Evolutionary conservation across 2,329 filamentous ascomycete genomes (phyloP).

Genomic region (Corinectria fuckeliana): DNA sequence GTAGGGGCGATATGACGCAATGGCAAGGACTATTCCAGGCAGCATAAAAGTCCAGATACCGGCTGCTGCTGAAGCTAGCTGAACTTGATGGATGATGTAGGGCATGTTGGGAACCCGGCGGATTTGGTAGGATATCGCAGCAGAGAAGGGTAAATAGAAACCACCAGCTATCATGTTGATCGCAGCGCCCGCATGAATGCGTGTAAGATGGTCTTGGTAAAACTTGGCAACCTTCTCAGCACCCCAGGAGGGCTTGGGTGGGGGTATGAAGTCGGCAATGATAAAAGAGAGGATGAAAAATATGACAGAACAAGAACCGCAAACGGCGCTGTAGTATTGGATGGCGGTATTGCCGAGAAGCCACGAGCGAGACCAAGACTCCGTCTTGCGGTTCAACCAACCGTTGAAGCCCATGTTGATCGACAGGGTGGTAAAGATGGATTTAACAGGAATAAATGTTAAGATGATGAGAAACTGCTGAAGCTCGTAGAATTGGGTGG

Average conservation of each 20-base stretch:
- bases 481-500: neutral
- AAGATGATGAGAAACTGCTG: neutral
- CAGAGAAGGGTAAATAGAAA: conserved; percentile 20
- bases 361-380: neutral
- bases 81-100: conserved; percentile 19
- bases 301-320: conserved; percentile 7
- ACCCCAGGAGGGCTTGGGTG: conserved; percentile 5
- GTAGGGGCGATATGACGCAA: conserved; percentile 19
- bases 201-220: conserved; percentile 13
- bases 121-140: conserved; percentile 19
- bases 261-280: conserved; percentile 11
- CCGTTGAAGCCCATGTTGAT: neutral
- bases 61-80: conserved; percentile 14
- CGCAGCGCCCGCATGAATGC: conserved; percentile 17
- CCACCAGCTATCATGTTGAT: conserved; percentile 22
- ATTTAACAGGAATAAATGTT: neutral
- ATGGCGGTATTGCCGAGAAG: conserved; percentile 5
- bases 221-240: conserved; percentile 16
- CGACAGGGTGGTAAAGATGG: neutral
- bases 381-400: neutral
- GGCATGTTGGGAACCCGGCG: conserved; percentile 18
- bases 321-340: conserved; percentile 9
- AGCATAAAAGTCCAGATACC: conserved; percentile 25
- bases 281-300: conserved; percentile 3
- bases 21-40: conserved; percentile 23